Evolutionary conservation across 768 basidiomycete species (phyloP).

Genomic region (Coprinellus aureogranulatus): DNA sequence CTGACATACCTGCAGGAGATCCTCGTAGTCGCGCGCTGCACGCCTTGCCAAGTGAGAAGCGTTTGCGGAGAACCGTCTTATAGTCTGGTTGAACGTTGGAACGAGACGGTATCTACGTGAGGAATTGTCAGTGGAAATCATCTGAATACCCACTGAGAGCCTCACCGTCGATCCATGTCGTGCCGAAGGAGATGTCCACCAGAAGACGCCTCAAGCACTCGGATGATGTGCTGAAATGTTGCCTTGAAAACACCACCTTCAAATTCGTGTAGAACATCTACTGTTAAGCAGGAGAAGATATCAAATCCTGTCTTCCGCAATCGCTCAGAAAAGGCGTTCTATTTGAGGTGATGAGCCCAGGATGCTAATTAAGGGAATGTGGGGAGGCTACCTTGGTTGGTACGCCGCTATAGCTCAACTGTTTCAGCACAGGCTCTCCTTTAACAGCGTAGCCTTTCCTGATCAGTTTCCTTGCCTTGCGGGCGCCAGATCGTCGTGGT

Average conservation of each 20-base stretch:
- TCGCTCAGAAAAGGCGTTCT: slow-evolving; percentile 32
- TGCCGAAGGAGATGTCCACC: slow-evolving; percentile 13
- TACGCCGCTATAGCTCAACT: not conserved
- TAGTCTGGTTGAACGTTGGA: slow-evolving; percentile 27
- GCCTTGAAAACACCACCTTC: slow-evolving; percentile 6
- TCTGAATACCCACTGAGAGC: too few relatives aligned
- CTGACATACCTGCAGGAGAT: slow-evolving; percentile 39
- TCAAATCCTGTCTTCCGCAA: slow-evolving; percentile 18
- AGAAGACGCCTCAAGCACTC: slow-evolving; percentile 23
- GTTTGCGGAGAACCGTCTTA: slow-evolving; percentile 28
- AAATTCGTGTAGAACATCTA: too few relatives aligned
- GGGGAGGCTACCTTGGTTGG: too few relatives aligned
- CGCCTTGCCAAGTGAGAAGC: slow-evolving; percentile 28
- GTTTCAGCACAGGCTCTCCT: not conserved
- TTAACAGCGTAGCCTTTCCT: not conserved
- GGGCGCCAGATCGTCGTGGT: too few relatives aligned
- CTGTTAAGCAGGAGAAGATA: slow-evolving; percentile 6
- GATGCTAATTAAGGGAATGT: too few relatives aligned
- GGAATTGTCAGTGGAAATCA: too few relatives aligned
- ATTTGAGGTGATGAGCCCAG: not conserved
- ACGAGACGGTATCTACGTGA: slow-evolving; percentile 19
- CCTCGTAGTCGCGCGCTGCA: slow-evolving; percentile 36
- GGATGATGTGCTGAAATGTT: slow-evolving; percentile 33
- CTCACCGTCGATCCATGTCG: slow-evolving; percentile 38
- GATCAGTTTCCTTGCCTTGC: not conserved